Percentiles rank a stretch among this genome's conserved stretches.
Evolutionary conservation across 768 basidiomycete species (phyloP).

Genomic region (Pisolithus sp.): DNA sequence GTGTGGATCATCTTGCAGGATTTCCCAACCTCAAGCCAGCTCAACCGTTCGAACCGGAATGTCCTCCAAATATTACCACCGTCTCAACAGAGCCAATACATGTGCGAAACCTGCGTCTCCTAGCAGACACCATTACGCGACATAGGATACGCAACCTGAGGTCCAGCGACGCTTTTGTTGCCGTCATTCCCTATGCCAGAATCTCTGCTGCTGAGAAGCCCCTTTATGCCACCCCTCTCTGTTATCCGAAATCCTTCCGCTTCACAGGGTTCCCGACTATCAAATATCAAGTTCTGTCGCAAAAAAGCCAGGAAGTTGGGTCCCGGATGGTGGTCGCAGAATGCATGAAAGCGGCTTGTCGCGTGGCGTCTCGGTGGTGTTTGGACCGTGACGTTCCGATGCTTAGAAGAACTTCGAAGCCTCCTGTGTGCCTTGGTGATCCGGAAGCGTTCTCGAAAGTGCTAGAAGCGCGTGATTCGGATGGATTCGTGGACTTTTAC

Average conservation of each 20-base stretch:
- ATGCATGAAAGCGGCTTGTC: slow-evolving; percentile 75
- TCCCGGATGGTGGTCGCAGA: slow-evolving; percentile 63
- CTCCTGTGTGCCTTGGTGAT: slow-evolving; percentile 26
- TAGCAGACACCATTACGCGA: slow-evolving; percentile 23
- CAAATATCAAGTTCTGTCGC: slow-evolving; percentile 36
- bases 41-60: slow-evolving; percentile 17
- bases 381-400: slow-evolving; percentile 53
- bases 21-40: slow-evolving; percentile 5
- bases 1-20: slow-evolving; percentile 51
- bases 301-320: slow-evolving; percentile 28
- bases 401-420: slow-evolving; percentile 47
- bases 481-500: slow-evolving; percentile 39
- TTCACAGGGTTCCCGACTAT: slow-evolving; percentile 47
- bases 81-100: slow-evolving; percentile 7
- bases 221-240: slow-evolving; percentile 25
- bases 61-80: not conserved
- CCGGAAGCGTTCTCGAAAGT: slow-evolving; percentile 37
- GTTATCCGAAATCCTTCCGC: slow-evolving; percentile 24
- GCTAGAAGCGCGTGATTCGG: slow-evolving; percentile 39
- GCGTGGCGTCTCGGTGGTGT: slow-evolving; percentile 68
- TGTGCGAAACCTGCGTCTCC: slow-evolving; percentile 23
- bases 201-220: slow-evolving; percentile 27
- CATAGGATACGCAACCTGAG: slow-evolving; percentile 19
- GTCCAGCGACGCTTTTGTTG: slow-evolving; percentile 20
- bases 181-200: slow-evolving; percentile 17